Evolutionary conservation across 352 stramenopile species (phyloP).

Genomic region (Peronospora belbahrii): DNA sequence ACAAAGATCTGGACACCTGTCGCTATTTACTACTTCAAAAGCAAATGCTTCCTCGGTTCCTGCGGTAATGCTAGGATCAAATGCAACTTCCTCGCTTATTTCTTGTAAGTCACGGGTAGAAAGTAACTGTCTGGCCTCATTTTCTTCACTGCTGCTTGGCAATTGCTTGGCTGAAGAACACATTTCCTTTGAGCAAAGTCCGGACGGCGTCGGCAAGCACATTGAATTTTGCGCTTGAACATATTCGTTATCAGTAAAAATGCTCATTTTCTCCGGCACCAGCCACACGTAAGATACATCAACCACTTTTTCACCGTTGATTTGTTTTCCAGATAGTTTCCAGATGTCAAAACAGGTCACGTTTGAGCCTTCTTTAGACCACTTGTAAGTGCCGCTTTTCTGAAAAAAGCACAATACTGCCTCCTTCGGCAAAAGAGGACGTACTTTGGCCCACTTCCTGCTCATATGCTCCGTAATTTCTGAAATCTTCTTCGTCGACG

Average conservation of each 20-base stretch:
- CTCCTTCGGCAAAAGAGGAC: conserved; percentile 16
- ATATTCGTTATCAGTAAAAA: conserved; percentile 7
- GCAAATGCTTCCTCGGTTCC: conserved; percentile 6
- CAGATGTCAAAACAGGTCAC: conserved; percentile 71
- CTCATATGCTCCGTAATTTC: conserved; percentile 74
- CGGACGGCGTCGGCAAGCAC: conserved; percentile 15
- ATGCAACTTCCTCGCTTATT: conserved; percentile 37
- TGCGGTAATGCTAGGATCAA: conserved; percentile 31
- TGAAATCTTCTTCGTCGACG: conserved; percentile 67
- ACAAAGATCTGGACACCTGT: conserved; percentile 16
- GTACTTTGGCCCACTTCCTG: conserved; percentile 61
- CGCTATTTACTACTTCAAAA: conserved; percentile 16
- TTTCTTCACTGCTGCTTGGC: conserved; percentile 18
- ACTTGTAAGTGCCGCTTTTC: conserved; percentile 34
- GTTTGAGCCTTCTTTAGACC: conserved; percentile 34
- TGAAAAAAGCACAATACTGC: conserved; percentile 48
- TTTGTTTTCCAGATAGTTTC: conserved; percentile 53
- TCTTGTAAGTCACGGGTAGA: conserved; percentile 26
- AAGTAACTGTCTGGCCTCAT: conserved; percentile 16
- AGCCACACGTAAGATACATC: conserved; percentile 64
- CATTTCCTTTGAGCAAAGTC: conserved; percentile 22
- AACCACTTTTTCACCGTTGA: conserved; percentile 59
- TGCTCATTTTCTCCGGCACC: conserved; percentile 1
- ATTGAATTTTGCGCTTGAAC: conserved; percentile 12
- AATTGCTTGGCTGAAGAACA: conserved; percentile 10